These are phyloP conservation scores for Thielaviopsis punctulata DNA, from an alignment of 2,329 filamentous ascomycete genomes.

Conservation along the genomic window DNA sequence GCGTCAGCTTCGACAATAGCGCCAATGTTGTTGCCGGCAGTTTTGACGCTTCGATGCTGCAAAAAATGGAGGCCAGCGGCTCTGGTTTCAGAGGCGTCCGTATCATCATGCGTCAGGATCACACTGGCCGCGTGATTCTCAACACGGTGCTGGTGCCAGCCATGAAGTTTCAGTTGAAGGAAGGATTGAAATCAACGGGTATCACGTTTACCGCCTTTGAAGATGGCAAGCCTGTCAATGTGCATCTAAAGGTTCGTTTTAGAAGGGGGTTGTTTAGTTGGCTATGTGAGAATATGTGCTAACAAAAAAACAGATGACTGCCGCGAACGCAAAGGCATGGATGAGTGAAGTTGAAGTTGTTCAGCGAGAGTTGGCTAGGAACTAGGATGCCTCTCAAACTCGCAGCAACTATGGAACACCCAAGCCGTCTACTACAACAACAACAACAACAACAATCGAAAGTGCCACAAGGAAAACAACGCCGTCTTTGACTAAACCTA, in stretches of 20 bases:
- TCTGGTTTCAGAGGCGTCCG: constrained; percentile 37
- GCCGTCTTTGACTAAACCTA: neutral
- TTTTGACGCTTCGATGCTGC: constrained; percentile 36
- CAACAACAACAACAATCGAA: too few relatives aligned
- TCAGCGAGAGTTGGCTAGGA: constrained; percentile 31
- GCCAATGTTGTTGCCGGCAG: constrained; percentile 31
- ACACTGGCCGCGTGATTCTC: constrained; percentile 69
- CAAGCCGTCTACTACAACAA: neutral
- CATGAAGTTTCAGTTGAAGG: constrained; percentile 64
- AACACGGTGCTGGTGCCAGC: constrained; percentile 68
- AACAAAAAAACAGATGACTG: constrained; percentile 28
- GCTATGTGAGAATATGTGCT: neutral
- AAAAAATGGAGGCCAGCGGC: constrained; percentile 14
- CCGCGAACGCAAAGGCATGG: constrained; percentile 34
- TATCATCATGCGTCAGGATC: constrained; percentile 81
- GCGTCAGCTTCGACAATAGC: constrained; percentile 36
- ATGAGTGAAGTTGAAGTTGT: constrained; percentile 31
- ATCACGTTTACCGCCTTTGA: constrained; percentile 51
- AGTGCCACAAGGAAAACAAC: neutral
- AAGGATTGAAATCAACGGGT: constrained; percentile 51
- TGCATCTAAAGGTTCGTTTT: constrained; percentile 38
- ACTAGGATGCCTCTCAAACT: constrained; percentile 15
- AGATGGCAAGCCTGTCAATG: constrained; percentile 36
- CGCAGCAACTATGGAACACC: neutral
- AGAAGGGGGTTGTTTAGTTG: too few relatives aligned